Base-by-base conservation (phyloP, 2,329 filamentous ascomycete species). In the Tolypocladium sp. region DNA sequence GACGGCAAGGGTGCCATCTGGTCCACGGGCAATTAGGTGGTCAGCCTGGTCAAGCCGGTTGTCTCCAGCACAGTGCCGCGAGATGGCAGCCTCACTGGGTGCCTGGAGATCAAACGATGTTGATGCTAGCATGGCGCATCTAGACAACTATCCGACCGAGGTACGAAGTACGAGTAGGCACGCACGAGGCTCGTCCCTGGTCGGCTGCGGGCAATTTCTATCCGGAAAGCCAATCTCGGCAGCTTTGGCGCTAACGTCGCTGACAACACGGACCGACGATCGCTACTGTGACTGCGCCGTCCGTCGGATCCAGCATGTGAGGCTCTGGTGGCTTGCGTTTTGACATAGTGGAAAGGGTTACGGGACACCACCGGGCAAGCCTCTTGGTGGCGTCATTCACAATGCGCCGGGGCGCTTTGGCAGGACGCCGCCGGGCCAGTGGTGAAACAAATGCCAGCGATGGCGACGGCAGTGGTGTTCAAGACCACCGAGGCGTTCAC, bases 301-400 rank as follows among this genome's bases (percentile, higher is more conserved):
- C 61, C 61, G 61, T 62, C 61, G 61, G 49, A 61, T 58, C 55
- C 41, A 35, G 54, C 40, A 35, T 27, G 55, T 41, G 27, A 46
- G 40, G 8, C 9, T 17, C 53, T 33, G 38, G 33, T 55, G n/a
- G 52, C 33, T 42, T 20, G 42, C 42, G 6, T 42, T 38, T 55
- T 40, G 15, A 22, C 53, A 15, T 30, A 13, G 25, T 51, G 46
- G 25, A 51, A 49, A 52, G 25, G 25, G 12, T 46, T 51, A 25
- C 17, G 27, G 44, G n/a, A 52, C 27, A 5, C 25, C 25, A 15
- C 3, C 15, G 27, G 27, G 25, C 20, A 33, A n/a, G 53, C 35
- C 22, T 25, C 46, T 13, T 27, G 12, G 35, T 55, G 53, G 53
- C 53, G 53, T 40, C 53, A 25, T 38, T 33, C 13, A 20, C 25